These are phyloP conservation scores for Mucor piriformis DNA, from an alignment of 371 early-diverging fungal species.

Conservation along the genomic window DNA sequence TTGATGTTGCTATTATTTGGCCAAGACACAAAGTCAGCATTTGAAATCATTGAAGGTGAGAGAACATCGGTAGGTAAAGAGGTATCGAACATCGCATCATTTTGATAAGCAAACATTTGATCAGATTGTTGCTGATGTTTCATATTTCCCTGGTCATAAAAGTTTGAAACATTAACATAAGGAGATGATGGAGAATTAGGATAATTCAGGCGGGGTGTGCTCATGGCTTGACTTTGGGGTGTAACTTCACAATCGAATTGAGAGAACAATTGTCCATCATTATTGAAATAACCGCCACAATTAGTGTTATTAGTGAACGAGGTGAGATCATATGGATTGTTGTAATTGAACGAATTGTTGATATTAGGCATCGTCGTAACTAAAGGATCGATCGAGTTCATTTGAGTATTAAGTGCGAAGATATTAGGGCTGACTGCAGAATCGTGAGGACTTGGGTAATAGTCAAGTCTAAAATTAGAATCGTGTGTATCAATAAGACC, in stretches of 20 bases:
- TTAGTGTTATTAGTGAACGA: too few species aligned
- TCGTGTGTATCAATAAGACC: neutral
- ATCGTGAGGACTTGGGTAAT: neutral
- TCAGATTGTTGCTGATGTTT: too few species aligned
- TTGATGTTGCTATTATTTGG: neutral
- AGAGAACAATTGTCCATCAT: neutral
- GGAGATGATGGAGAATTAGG: neutral
- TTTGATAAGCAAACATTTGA: too few species aligned
- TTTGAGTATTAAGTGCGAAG: too few species aligned
- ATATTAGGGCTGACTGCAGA: neutral
- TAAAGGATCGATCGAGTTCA: too few species aligned
- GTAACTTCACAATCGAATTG: neutral
- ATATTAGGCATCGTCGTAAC: too few species aligned
- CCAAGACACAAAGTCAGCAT: neutral
- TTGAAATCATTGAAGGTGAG: neutral
- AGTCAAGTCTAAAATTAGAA: neutral
- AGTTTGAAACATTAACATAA: neutral
- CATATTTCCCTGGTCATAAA: too few species aligned
- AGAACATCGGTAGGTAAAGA: neutral
- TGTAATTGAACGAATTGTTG: too few species aligned
- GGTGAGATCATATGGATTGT: too few species aligned
- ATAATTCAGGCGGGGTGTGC: neutral
- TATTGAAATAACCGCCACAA: neutral
- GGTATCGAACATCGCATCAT: neutral
- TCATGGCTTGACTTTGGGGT: neutral